Base-by-base conservation (phyloP, 2,329 filamentous ascomycete species). In the Grosmannia clavigera region DNA sequence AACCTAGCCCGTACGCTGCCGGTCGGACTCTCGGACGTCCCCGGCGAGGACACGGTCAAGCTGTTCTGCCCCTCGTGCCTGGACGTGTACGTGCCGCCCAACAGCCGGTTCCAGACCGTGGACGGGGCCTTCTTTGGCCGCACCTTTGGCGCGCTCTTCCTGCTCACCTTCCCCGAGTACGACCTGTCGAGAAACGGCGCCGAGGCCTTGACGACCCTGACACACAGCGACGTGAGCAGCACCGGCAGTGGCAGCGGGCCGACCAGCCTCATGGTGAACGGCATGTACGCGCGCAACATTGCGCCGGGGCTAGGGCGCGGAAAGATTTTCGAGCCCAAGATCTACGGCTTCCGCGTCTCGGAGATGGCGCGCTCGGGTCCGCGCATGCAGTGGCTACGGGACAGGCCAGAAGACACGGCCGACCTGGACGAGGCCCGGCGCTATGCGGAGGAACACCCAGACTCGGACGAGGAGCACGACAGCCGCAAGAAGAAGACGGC, bases 81-180 rank as follows among this genome's bases (percentile, higher is more conserved):
- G 65, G 94, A 99, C 71, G 90, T 97, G 68, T 99, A 97, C 73
- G 94, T 94, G 0, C 94, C 94, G 3, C 94, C 94, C 50, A 99
- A 97, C 77, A 96, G 90, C 69, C 85, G 94, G 25, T 99, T 97
- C 71, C 94, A 97, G 74, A 92, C 90, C 3, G 94, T 99, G 40
- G 94, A 99, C 67, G 94, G 94, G 58, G 94, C 94, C 55, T 99
- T 97, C 77, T 99, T 99, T 70, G 94, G 94, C 55, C 92, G 94
- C 59, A 99, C 94, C 0, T 99, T 99, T 72, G 92, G 92, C 63
- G 91, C 91, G 54, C 84, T 99, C 62, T 99, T 99, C 77, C 90
- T 99, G 71, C 92, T 99, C 78, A 99, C 92, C 48, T 99, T 97
- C 73, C 92, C 94, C 43, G 94, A 99, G 70, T 88, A 96, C 69